phyloP scores from a whole-genome alignment of 192 early-diverging fungal genomes.

The Endogone sp. region DNA sequence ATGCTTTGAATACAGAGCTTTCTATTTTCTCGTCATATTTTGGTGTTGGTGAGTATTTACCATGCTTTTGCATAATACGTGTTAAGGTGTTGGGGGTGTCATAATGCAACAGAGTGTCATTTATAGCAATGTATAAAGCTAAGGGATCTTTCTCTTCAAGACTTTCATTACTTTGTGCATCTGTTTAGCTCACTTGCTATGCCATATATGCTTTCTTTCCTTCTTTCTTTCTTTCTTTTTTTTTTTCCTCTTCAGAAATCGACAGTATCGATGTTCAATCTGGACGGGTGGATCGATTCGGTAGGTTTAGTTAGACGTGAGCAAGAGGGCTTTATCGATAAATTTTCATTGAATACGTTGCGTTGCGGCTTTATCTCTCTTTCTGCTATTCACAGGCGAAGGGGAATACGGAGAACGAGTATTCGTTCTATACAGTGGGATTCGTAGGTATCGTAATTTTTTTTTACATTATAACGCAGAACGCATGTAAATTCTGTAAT shows the following conservation, averaged over 20 bases:
- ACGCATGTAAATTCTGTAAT: neutral
- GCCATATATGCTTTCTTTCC: neutral
- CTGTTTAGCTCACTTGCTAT: no score
- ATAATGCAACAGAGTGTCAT: no score
- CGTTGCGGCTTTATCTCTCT: neutral
- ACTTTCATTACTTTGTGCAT: no score
- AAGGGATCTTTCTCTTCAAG: no score
- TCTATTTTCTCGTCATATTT: conserved; percentile 70
- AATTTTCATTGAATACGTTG: no score
- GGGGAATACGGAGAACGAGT: conserved; percentile 49
- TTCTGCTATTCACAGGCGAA: conserved; percentile 29
- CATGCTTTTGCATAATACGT: no score
- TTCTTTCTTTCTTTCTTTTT: no score
- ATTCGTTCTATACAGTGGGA: conserved; percentile 38
- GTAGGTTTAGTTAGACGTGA: conserved; percentile 23
- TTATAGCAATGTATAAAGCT: no score
- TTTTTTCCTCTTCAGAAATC: conserved; percentile 56
- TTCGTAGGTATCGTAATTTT: conserved; percentile 36
- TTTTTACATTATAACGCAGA: neutral
- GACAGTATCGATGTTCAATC: conserved; percentile 71
- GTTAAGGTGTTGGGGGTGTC: no score
- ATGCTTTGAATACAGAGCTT: conserved; percentile 44
- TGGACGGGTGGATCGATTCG: conserved; percentile 69
- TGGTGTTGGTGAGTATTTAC: conserved; percentile 37
- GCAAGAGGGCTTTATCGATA: neutral